These are phyloP conservation scores for Jimgerdemannia lactiflua DNA, from an alignment of 192 early-diverging fungal genomes.

Conservation along the genomic window DNA sequence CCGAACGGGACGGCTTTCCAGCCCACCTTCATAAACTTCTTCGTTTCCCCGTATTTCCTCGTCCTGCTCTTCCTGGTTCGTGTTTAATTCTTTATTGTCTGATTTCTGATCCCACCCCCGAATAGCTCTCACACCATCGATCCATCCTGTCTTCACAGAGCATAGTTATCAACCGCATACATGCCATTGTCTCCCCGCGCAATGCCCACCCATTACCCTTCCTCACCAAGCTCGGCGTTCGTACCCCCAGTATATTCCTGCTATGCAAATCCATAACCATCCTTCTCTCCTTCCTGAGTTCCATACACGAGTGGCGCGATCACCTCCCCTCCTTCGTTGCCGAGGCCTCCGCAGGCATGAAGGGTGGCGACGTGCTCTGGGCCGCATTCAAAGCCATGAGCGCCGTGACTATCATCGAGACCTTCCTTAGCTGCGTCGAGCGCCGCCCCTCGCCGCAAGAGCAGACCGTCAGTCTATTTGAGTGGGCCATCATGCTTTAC, in stretches of 20 bases:
- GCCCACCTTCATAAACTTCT: constrained; percentile 33
- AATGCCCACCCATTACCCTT: constrained; percentile 37
- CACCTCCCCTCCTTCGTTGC: background rate
- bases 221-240: constrained; percentile 34
- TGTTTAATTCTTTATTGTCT: background rate
- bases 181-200: constrained; percentile 45
- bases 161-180: constrained; percentile 44
- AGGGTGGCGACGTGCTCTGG: constrained; percentile 14
- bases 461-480: constrained; percentile 38
- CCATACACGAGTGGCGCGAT: background rate
- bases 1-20: constrained; percentile 3
- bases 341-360: constrained; percentile 2
- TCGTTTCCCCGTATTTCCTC: constrained; percentile 30
- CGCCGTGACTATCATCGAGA: constrained; percentile 13
- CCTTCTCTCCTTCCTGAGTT: background rate
- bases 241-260: constrained; percentile 39
- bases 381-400: constrained; percentile 14
- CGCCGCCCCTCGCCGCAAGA: constrained; percentile 33
- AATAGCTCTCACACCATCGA: background rate
- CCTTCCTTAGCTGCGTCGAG: constrained; percentile 30
- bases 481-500: constrained; percentile 43
- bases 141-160: constrained; percentile 15
- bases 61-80: constrained; percentile 35
- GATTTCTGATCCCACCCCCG: background rate
- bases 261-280: constrained; percentile 27